Conservation (phyloP, 352 stramenopile species). For the Plasmopara viticola region DNA sequence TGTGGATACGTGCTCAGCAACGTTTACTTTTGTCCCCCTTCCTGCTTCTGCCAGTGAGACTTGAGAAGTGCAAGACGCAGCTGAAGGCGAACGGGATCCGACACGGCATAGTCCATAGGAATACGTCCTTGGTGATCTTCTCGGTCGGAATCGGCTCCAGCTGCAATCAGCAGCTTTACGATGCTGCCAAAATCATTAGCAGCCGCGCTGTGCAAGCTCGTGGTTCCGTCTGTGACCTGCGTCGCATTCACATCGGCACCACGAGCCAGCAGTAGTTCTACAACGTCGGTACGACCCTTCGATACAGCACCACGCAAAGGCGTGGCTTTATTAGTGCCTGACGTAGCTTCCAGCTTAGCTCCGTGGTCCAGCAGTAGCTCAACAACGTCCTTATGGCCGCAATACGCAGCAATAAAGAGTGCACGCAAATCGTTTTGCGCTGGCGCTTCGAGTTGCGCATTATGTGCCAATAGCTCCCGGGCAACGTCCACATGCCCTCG, state of each 20-base stretch:
- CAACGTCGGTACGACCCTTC: constrained; percentile 31
- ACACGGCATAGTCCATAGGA: constrained; percentile 39
- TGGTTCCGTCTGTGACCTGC: constrained; percentile 34
- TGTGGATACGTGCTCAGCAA: constrained; percentile 10
- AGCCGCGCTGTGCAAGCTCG: constrained; percentile 43
- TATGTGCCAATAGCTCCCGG: constrained; percentile 33
- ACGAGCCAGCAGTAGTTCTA: constrained; percentile 29
- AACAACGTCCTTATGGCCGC: constrained; percentile 39
- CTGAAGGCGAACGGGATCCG: constrained; percentile 39
- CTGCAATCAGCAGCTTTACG: constrained; percentile 30
- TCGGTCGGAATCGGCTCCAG: constrained; percentile 33
- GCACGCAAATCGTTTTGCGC: constrained; percentile 35
- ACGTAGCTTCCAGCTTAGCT: constrained; percentile 35
- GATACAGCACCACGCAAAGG: constrained; percentile 42
- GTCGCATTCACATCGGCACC: constrained; percentile 38
- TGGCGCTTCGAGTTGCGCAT: constrained; percentile 37
- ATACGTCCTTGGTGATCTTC: constrained; percentile 29
- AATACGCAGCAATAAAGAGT: constrained; percentile 47
- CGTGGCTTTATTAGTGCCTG: constrained; percentile 37
- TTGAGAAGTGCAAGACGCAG: constrained; percentile 46
- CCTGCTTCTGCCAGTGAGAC: constrained; percentile 44
- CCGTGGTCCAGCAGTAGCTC: constrained; percentile 35
- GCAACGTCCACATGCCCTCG: constrained; percentile 36
- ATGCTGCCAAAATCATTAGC: constrained; percentile 36
- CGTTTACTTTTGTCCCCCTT: constrained; percentile 10